Evolutionary conservation across 352 stramenopile species (phyloP).

Genomic region (Pythium folliculosum): DNA sequence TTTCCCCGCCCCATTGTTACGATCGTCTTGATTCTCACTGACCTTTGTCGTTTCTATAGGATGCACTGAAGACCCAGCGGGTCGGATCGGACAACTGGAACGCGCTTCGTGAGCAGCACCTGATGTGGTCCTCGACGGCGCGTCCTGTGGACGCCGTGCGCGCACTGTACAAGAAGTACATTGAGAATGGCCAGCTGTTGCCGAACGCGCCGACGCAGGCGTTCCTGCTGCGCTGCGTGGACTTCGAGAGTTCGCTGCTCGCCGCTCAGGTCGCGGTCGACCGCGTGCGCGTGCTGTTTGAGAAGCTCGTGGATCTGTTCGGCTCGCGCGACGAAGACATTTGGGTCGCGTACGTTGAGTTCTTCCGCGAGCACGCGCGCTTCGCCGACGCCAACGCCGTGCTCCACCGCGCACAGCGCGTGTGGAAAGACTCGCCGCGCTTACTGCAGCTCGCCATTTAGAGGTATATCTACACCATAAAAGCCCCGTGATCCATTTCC

Average conservation of each 20-base stretch:
- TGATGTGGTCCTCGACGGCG: conserved; percentile 52
- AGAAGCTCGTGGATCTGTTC: conserved; percentile 85
- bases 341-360: conserved; percentile 77
- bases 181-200: conserved; percentile 67
- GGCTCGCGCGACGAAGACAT: conserved; percentile 55
- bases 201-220: conserved; percentile 55
- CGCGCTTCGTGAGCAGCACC: conserved; percentile 58
- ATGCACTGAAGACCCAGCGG: conserved; percentile 47
- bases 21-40: neutral
- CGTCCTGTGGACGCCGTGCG: conserved; percentile 46
- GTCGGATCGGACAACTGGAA: conserved; percentile 57
- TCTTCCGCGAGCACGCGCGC: conserved; percentile 41
- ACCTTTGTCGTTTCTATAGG: conserved; percentile 21
- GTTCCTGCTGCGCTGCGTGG: conserved; percentile 71
- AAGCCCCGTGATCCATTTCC: neutral
- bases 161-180: conserved; percentile 65
- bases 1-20: neutral
- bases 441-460: conserved; percentile 53
- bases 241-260: conserved; percentile 60
- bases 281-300: conserved; percentile 68
- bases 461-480: conserved; percentile 6
- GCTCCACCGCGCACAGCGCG: conserved; percentile 66
- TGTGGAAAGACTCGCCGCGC: conserved; percentile 59
- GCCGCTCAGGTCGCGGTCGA: conserved; percentile 34
- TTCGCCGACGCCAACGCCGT: conserved; percentile 66